Conservation (phyloP, 345 rosid genomes). For the Microthlaspi erraticum region DNA sequence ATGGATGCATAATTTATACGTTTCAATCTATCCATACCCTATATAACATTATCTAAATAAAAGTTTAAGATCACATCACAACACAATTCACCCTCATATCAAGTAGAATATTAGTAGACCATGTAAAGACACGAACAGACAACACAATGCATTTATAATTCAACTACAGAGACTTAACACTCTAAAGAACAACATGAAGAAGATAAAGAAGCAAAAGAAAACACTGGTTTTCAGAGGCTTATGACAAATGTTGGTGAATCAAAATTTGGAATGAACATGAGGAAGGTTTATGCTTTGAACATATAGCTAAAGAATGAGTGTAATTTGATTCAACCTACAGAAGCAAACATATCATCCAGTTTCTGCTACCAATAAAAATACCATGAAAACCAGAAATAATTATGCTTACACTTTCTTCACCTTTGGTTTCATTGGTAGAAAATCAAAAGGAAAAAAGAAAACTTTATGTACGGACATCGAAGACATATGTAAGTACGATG, state of each 20-base stretch:
- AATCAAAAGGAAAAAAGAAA: neutral
- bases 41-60: slow-evolving; percentile 15
- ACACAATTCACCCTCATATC: neutral
- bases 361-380: slow-evolving; percentile 1
- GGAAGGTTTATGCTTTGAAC: neutral
- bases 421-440: slow-evolving; percentile 6
- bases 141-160: neutral
- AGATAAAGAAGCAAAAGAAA: neutral
- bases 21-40: neutral
- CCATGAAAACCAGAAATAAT: slow-evolving; percentile 2
- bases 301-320: neutral
- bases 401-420: slow-evolving; percentile 2
- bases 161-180: neutral
- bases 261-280: neutral
- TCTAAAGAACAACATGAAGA: slow-evolving; percentile 16
- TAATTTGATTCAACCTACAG: neutral
- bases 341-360: neutral
- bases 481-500: neutral
- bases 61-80: slow-evolving; percentile 2
- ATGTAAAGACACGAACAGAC: slow-evolving; percentile 1
- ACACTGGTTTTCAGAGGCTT: neutral
- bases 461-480: neutral
- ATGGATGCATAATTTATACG: neutral
- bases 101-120: neutral
- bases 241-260: neutral